Conservation (phyloP, 2,329 filamentous ascomycete species). For the Chalara sp. region DNA sequence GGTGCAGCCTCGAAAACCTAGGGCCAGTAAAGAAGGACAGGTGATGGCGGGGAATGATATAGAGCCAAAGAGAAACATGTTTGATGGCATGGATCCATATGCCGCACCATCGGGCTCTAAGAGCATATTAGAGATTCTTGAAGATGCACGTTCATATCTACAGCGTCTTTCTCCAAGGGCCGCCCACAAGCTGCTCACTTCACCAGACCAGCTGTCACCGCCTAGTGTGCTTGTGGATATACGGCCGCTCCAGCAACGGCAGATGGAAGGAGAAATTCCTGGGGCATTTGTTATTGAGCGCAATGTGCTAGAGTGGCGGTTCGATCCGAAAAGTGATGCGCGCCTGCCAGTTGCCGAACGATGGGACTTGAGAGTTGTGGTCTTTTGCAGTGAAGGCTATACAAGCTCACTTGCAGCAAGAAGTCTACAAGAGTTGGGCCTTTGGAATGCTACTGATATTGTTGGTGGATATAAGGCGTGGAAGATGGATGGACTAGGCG, state of each 20-base stretch:
- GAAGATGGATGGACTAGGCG: neutral
- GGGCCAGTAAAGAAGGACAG: too few relatives aligned
- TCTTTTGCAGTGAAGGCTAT: conserved; percentile 6
- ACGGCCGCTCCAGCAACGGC: conserved; percentile 1
- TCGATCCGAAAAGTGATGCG: conserved; percentile 4
- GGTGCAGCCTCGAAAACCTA: too few relatives aligned
- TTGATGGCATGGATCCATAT: neutral
- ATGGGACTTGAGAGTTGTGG: conserved; percentile 3
- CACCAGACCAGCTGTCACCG: neutral
- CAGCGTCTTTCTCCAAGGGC: neutral
- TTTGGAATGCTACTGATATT: conserved; percentile 1
- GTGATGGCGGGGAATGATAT: too few relatives aligned
- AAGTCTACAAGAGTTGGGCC: conserved; percentile 2
- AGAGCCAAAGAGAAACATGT: too few relatives aligned
- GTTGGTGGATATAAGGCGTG: neutral
- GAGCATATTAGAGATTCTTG: neutral
- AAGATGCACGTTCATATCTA: neutral
- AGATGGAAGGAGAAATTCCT: conserved; percentile 1
- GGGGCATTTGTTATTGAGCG: conserved; percentile 5
- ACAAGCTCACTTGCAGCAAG: conserved; percentile 7
- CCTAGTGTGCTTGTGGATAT: neutral
- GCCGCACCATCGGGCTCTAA: neutral
- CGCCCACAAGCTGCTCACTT: neutral
- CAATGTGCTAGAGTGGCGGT: conserved; percentile 7
- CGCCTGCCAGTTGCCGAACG: neutral